Evolutionary conservation across 2,329 filamentous ascomycete species (phyloP).

Genomic region (Mariannaea elegans): DNA sequence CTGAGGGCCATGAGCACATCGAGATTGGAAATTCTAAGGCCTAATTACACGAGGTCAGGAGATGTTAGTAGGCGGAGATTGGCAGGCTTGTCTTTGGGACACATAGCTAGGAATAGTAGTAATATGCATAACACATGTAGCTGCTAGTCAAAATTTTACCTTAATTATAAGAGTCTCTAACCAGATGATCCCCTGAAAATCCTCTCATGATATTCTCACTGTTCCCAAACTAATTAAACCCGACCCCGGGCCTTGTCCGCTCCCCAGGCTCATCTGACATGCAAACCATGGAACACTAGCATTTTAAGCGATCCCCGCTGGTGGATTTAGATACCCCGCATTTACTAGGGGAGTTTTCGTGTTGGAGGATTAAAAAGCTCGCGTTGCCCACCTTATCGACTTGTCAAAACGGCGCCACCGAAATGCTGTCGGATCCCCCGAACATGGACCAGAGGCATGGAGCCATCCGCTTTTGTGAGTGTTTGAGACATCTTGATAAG

Average conservation of each 20-base stretch:
- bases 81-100: not conserved
- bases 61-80: not conserved
- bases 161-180: not conserved
- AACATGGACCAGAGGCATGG: conserved; percentile 15
- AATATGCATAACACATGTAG: no score
- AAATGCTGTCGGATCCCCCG: conserved; percentile 7
- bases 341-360: not conserved
- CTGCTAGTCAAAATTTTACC: not conserved
- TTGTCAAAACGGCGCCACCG: conserved; percentile 2
- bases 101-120: no score
- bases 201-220: not conserved
- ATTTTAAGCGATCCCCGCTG: not conserved
- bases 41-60: not conserved
- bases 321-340: conserved; percentile 12
- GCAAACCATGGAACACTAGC: not conserved
- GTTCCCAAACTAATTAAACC: not conserved
- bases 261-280: not conserved
- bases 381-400: not conserved
- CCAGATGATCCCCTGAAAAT: not conserved
- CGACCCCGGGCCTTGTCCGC: not conserved
- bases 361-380: not conserved
- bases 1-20: conserved; percentile 21
- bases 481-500: not conserved
- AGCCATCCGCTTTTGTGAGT: conserved; percentile 22
- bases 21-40: conserved; percentile 7